Percentiles rank a stretch among this genome's conserved stretches.
Evolutionary conservation across 1,284 basidiomycete genomes (phyloP).

Genomic region (Porodaedalea pini): DNA sequence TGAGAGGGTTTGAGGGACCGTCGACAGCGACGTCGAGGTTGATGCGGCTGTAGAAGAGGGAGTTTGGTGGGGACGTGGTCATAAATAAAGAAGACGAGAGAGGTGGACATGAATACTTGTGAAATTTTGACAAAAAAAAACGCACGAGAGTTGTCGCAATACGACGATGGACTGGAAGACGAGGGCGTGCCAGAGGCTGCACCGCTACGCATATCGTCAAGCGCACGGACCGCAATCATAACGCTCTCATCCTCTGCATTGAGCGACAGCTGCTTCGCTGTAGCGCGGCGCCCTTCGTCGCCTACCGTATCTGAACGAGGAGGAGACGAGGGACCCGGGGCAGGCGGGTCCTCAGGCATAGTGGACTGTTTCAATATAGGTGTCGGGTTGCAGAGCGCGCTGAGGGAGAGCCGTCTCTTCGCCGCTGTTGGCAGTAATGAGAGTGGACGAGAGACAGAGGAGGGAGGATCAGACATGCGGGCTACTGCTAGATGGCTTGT

Average conservation of each 20-base stretch:
- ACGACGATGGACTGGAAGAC: constrained; percentile 3
- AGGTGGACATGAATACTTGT: not conserved
- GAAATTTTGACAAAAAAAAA: constrained; percentile 8
- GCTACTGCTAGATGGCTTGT: not conserved
- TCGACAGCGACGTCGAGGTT: not conserved
- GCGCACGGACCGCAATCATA: constrained; percentile 62
- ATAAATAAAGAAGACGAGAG: not conserved
- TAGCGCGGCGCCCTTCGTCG: not conserved
- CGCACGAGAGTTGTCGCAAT: constrained; percentile 14
- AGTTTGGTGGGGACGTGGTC: constrained; percentile 17
- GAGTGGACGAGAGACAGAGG: constrained; percentile 1
- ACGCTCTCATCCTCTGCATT: constrained; percentile 52
- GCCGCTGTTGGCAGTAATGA: not conserved
- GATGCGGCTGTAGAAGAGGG: constrained; percentile 10
- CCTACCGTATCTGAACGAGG: not conserved
- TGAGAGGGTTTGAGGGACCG: constrained; percentile 15
- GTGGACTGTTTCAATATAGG: not conserved
- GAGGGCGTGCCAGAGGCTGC: constrained; percentile 14
- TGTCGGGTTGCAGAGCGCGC: constrained; percentile 21
- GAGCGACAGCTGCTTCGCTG: constrained; percentile 21
- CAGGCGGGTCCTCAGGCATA: not conserved
- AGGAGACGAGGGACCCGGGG: constrained; percentile 4
- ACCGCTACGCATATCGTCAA: constrained; percentile 65
- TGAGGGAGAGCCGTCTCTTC: constrained; percentile 20
- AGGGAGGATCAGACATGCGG: constrained; percentile 7